phyloP scores from a whole-genome alignment of 306 rosid genomes.

The Styphnolobium japonicum region DNA sequence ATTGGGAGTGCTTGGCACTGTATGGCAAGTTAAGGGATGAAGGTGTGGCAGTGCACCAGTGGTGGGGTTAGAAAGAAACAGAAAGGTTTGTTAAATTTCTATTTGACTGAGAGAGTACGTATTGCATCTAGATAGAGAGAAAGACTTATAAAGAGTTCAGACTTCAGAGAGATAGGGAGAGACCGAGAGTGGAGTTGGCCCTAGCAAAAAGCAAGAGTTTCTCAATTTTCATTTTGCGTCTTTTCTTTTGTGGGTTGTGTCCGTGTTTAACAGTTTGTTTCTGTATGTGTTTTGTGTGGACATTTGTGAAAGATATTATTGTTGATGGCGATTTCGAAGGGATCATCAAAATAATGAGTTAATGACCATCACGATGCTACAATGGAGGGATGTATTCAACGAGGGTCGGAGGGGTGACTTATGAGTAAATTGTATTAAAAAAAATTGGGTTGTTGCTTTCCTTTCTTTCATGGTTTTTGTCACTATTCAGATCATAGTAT shows the following conservation, averaged over 20 bases:
- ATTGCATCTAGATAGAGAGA: background rate
- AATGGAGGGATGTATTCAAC: background rate
- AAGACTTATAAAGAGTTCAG: background rate
- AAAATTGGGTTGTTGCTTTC: background rate
- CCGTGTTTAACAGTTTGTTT: background rate
- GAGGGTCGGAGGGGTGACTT: background rate
- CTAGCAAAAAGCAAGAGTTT: background rate
- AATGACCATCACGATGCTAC: background rate
- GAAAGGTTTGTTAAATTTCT: background rate
- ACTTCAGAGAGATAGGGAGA: slow-evolving; percentile 4
- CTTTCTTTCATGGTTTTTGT: background rate
- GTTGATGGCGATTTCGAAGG: background rate
- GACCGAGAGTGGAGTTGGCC: background rate
- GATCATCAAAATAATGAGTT: background rate
- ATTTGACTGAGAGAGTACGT: background rate
- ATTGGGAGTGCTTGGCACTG: slow-evolving; percentile 85
- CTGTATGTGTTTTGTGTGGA: background rate
- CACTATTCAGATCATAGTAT: background rate
- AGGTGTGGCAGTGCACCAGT: slow-evolving; percentile 92
- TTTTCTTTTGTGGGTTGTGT: background rate
- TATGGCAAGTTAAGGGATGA: slow-evolving; percentile 76
- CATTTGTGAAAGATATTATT: background rate
- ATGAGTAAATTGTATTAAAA: background rate
- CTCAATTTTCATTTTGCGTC: background rate
- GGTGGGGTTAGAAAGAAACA: slow-evolving; percentile 63